Evolutionary conservation across 306 rosid species (phyloP), one percentile per base, ranked within the genome.

Genomic region (Trifolium dubium): DNA sequence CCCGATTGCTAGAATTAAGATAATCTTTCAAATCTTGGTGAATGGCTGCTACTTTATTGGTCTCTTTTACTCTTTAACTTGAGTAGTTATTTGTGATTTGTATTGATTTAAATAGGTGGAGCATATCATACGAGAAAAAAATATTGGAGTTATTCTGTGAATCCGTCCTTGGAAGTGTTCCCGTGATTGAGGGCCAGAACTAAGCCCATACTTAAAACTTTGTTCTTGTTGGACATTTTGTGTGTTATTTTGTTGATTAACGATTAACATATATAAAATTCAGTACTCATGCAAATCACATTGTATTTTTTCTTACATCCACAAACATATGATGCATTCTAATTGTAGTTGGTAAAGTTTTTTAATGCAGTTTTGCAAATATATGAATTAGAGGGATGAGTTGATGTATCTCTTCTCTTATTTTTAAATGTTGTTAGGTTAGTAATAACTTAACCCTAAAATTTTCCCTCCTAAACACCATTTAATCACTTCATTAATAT

Each of bases 61-160:
- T 32, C 31, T 61, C 58, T 17, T 15, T 5, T 8, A 9, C 31
- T 39, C 30, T 67, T 12, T 19, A 30, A 55, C 19, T 58, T 85
- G 77, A 71, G 64, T 67, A 13, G 4, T 18, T 23, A 2, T 75
- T 79, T 41, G 40, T 77, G 4, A 13, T 41, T 56, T 76, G 43
- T 4, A 18, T 35, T 69, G 79, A 51, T 78, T 67, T 85, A 40
- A 67, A 58, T 53, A 94, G 99, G 99, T 94, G 88, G 99, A 94
- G 78, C 97, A 94, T 89, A 88, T 91, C 62, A 91, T 94, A 59
- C 87, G 96, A 68, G 98, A 94, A 78, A 97, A 94, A 94, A 84
- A 92, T 94, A 72, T 77, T 94, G 77, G 99, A 92, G 95, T 86
- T 94, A 40, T 94, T 92, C 82, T 94, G 99, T 78, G 99, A 94